Base-by-base conservation (phyloP, 108 stramenopile species). In the Cyclotella distinguenda region DNA sequence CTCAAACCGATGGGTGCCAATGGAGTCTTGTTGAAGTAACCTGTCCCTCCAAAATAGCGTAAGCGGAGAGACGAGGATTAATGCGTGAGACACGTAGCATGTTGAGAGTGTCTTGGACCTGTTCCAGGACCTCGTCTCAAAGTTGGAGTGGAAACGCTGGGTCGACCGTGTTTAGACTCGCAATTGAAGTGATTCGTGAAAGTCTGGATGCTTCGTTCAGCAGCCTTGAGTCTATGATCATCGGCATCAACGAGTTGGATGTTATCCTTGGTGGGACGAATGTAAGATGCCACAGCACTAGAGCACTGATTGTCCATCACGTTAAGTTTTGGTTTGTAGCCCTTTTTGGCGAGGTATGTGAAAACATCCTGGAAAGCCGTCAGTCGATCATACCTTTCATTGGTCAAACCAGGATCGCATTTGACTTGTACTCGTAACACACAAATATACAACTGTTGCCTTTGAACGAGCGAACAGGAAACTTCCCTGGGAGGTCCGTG, bases 41-140 rank as follows among this genome's bases (percentile, higher is more conserved):
- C n/a, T n/a, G n/a, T n/a, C n/a, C n/a, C n/a, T n/a, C n/a, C n/a
- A n/a, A n/a, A n/a, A n/a, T n/a, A n/a, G n/a, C n/a, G n/a, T n/a
- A n/a, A n/a, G n/a, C n/a, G n/a, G n/a, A n/a, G n/a, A n/a, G n/a
- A n/a, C n/a, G n/a, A n/a, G n/a, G n/a, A n/a, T n/a, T 70, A 55
- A 69, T 27, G 12, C 77, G 72, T 12, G 72, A 68, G 11, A 19
- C 16, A 4, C 81, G 72, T 4, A 78, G 48, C 6, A 82, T 25
- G 52, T 82, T 78, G 40, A 77, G 36, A 22, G 64, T 52, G 63
- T 48, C 47, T 10, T 48, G 47, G 7, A n/a, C n/a, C 64, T 59
- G 31, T 31, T 32, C 52, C 6, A 84, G 32, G 21, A 77, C 58
- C 9, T 60, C 25, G 43, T 45, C 46, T 77, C 76, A 78, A 5